phyloP scores from a whole-genome alignment of 1,284 basidiomycete genomes.

The Trametes sp. region DNA sequence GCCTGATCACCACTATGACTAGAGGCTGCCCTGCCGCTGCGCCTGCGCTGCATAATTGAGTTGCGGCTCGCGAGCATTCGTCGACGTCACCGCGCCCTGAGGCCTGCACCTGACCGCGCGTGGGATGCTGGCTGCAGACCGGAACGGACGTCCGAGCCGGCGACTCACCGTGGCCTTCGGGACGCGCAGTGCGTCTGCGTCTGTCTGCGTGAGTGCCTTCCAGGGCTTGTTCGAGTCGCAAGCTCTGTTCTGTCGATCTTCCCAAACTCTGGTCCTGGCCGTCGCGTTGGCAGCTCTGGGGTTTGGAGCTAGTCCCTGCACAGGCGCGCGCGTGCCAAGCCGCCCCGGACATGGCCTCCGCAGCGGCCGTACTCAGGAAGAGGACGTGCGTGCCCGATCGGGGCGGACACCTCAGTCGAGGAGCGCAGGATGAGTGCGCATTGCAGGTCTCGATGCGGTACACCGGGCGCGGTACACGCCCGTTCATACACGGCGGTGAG shows the following conservation, averaged over 20 bases:
- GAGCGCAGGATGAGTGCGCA: no score
- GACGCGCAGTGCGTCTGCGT: background rate
- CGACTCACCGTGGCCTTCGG: background rate
- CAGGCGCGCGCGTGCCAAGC: background rate
- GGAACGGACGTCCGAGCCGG: constrained; percentile 6
- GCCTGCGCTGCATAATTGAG: background rate
- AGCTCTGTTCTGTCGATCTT: background rate
- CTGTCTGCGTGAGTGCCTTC: background rate
- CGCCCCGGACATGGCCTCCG: background rate
- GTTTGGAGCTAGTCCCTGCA: background rate
- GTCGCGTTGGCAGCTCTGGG: background rate
- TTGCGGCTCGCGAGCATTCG: background rate
- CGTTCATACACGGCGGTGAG: background rate
- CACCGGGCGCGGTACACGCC: background rate
- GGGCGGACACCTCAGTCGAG: background rate
- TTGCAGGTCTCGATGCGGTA: background rate
- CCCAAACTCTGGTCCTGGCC: background rate
- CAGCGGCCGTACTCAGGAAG: background rate
- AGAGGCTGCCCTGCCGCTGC: no score
- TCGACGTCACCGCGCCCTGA: background rate
- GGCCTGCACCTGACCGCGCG: background rate
- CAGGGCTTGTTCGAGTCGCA: constrained; percentile 1
- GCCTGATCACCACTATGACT: background rate
- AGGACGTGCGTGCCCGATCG: background rate
- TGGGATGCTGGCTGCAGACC: background rate